Base-by-base conservation (phyloP, 176 grass and related monocot genomes). In the Cenchrus fungigraminus region DNA sequence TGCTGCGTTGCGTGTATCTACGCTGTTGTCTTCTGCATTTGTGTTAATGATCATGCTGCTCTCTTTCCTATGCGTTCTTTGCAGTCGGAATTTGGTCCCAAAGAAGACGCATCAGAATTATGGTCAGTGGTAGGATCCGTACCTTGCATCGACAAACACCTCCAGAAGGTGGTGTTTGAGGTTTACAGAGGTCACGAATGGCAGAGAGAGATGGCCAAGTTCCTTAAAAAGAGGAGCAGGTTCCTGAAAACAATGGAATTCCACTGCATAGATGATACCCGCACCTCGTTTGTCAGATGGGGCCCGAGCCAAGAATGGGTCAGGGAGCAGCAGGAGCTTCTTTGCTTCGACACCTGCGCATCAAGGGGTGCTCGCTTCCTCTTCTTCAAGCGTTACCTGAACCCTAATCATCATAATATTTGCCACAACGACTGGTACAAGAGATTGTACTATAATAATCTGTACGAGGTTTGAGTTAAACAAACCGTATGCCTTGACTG, bases 191-290 rank as follows among this genome's bases (percentile, higher is more conserved):
- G 85, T 10, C 68, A 80, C 16, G 34, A 80, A 22, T 86, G 85
- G 45, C 45, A 46, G 45, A 8, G 3, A 40, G 70, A 81, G 15
- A 81, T 87, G 85, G 85, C 85, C 47, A 87, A 87, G 61, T 87
- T 87, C 62, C 69, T 76, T 17, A 78, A 87, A 2, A 50, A 69
- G 37, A 81, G 60, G 49, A 58, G 69, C 70, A 68, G 61, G 50
- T 74, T 87, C 4, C 85, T 81, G 49, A 74, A 87, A 61, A 40
- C 1, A 77, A 81, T 80, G 69, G 85, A 87, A 12, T 87, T 87
- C 70, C 85, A 81, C 22, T 87, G 85, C 59, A 74, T 67, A 10
- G 12, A 53, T 53, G 51, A 13, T 40, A 4, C 37, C 37, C 37
- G 37, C 37, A 40, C 37, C 37, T 40, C 37, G 37, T 40, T 40